Evolutionary conservation across 352 stramenopile species (phyloP).

Genomic region (Pythium pectinolyticum): DNA sequence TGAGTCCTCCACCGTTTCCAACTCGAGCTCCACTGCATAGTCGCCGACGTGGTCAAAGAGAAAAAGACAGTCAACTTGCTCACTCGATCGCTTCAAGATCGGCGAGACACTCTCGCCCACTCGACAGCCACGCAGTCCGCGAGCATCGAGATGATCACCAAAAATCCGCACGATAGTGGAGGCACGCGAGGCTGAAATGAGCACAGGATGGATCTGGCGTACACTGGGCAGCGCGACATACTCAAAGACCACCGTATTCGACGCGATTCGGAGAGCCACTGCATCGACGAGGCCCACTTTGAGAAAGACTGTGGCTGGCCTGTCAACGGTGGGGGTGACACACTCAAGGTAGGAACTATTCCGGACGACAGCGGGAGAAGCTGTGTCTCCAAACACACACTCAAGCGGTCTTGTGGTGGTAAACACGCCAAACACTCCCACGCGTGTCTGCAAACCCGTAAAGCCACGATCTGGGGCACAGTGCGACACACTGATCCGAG

Average conservation of each 20-base stretch:
- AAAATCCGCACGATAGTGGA: conserved; percentile 7
- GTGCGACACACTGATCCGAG: conserved; percentile 8
- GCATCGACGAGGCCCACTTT: conserved; percentile 5
- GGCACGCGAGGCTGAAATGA: conserved; percentile 3
- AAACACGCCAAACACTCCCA: conserved; percentile 27
- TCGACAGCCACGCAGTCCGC: conserved; percentile 8
- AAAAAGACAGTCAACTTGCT: conserved; percentile 9
- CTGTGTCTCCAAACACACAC: conserved; percentile 8
- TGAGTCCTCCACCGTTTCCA: not conserved
- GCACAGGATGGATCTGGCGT: not conserved
- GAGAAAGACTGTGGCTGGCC: not conserved
- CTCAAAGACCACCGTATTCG: conserved; percentile 7
- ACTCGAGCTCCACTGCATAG: conserved; percentile 7
- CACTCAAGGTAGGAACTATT: conserved; percentile 26
- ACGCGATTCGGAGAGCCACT: not conserved
- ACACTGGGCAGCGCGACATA: conserved; percentile 2
- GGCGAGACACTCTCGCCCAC: not conserved
- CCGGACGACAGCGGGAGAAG: not conserved
- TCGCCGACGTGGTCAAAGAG: not conserved
- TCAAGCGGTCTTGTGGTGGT: not conserved
- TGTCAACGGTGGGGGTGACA: not conserved
- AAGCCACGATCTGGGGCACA: conserved; percentile 6
- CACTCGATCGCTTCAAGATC: not conserved
- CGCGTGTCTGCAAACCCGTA: not conserved
- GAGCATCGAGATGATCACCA: not conserved